phyloP scores from a whole-genome alignment of 1,284 basidiomycete genomes.

The Anthracocystis panici-leucophaei region DNA sequence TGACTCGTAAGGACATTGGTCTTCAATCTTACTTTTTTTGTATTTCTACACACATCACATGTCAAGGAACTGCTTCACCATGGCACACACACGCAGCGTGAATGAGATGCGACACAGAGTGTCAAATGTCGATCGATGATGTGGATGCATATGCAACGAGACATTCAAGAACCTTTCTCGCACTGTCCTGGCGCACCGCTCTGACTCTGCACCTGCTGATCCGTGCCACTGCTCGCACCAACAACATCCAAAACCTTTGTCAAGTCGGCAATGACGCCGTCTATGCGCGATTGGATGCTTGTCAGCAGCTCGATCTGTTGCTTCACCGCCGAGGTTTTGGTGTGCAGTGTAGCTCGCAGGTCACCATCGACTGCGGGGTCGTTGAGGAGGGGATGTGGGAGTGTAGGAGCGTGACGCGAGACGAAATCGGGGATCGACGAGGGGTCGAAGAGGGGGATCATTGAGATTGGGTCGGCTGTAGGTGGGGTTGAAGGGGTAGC shows the following conservation, averaged over 20 bases:
- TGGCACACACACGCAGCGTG: conserved; percentile 15
- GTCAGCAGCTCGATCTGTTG: conserved; percentile 21
- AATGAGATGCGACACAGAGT: background rate
- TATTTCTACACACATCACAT: conserved; percentile 22
- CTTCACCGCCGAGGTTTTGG: conserved; percentile 6
- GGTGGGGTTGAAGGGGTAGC: background rate
- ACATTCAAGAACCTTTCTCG: background rate
- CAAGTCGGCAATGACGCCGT: conserved; percentile 25
- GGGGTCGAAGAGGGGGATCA: conserved; percentile 61
- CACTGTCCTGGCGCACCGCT: background rate
- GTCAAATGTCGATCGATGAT: background rate
- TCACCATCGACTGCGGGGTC: background rate
- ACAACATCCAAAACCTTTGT: conserved; percentile 18
- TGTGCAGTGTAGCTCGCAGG: background rate
- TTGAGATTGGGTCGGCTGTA: conserved; percentile 27
- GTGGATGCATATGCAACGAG: background rate
- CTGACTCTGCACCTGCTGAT: background rate
- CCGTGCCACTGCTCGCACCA: background rate
- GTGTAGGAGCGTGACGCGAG: conserved; percentile 46
- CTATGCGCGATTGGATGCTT: conserved; percentile 27
- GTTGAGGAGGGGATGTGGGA: conserved; percentile 43
- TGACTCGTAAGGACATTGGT: conserved; percentile 9
- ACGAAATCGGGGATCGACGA: conserved; percentile 53
- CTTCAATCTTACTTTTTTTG: conserved; percentile 10
- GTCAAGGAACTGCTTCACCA: conserved; percentile 24